These are phyloP conservation scores for Hygrophoropsis aurantiaca DNA, from an alignment of 768 basidiomycete genomes.

Conservation along the genomic window DNA sequence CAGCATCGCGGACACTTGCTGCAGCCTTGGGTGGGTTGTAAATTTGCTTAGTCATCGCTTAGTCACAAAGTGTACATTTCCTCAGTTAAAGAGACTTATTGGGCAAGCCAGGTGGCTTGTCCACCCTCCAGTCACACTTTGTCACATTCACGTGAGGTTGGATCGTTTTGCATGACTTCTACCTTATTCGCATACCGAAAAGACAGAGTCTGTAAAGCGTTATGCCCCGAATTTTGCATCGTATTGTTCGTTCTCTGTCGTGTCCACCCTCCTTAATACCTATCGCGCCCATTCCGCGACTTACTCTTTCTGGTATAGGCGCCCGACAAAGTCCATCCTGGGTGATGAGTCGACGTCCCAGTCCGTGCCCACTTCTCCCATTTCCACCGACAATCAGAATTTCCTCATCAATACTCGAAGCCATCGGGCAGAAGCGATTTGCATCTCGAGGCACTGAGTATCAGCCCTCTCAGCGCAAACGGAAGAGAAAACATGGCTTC, in stretches of 20 bases:
- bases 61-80: too few relatives aligned
- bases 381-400: conserved; percentile 12
- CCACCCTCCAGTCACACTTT: too few relatives aligned
- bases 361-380: neutral
- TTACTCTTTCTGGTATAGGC: neutral
- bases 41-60: too few relatives aligned
- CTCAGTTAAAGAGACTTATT: too few relatives aligned
- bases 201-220: too few relatives aligned
- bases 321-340: neutral
- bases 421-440: conserved; percentile 58
- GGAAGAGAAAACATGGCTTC: conserved; percentile 93
- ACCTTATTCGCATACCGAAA: too few relatives aligned
- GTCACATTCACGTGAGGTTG: too few relatives aligned
- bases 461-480: conserved; percentile 91
- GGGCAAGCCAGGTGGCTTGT: too few relatives aligned
- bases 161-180: too few relatives aligned
- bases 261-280: neutral
- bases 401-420: conserved; percentile 37
- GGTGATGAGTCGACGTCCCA: too few relatives aligned
- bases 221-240: neutral
- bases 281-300: neutral
- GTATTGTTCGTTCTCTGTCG: neutral
- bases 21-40: too few relatives aligned
- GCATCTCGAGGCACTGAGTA: conserved; percentile 84
- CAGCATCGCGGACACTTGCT: too few relatives aligned